These are phyloP conservation scores for Fusarium gaditjirri DNA, from an alignment of 2,329 filamentous ascomycete genomes.

Conservation along the genomic window DNA sequence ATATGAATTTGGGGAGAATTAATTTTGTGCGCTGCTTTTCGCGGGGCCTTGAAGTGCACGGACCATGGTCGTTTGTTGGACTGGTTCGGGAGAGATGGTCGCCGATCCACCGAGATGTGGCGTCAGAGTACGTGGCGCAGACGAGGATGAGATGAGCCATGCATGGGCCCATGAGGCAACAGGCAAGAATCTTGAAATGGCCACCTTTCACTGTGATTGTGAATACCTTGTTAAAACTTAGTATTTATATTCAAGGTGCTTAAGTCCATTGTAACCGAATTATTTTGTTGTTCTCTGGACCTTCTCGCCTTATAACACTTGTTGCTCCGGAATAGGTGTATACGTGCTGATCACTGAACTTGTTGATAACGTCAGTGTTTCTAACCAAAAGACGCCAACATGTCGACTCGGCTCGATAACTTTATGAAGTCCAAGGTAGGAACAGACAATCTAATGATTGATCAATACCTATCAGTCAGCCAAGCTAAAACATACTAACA, in stretches of 20 bases:
- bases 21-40: slow-evolving; percentile 48
- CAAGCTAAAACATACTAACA: neutral
- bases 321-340: neutral
- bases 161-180: too few species aligned
- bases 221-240: neutral
- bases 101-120: slow-evolving; percentile 41
- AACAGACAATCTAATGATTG: accelerated
- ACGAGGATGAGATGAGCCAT: neutral
- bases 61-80: slow-evolving; percentile 29
- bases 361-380: neutral
- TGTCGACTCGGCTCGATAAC: slow-evolving; percentile 40
- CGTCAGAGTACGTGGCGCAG: slow-evolving; percentile 31
- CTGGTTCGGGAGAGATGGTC: slow-evolving; percentile 29
- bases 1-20: slow-evolving; percentile 46
- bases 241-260: neutral
- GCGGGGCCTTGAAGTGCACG: slow-evolving; percentile 43
- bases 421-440: slow-evolving; percentile 43
- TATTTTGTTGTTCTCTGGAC: neutral
- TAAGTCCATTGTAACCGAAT: accelerated
- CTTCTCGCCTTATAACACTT: neutral
- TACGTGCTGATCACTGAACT: neutral
- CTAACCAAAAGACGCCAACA: neutral
- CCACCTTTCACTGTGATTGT: slow-evolving; percentile 37
- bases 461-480: accelerated
- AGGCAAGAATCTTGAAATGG: slow-evolving; percentile 19